These are phyloP conservation scores for Pilasporangium apinafurcum DNA, from an alignment of 352 stramenopile species.

Conservation along the genomic window DNA sequence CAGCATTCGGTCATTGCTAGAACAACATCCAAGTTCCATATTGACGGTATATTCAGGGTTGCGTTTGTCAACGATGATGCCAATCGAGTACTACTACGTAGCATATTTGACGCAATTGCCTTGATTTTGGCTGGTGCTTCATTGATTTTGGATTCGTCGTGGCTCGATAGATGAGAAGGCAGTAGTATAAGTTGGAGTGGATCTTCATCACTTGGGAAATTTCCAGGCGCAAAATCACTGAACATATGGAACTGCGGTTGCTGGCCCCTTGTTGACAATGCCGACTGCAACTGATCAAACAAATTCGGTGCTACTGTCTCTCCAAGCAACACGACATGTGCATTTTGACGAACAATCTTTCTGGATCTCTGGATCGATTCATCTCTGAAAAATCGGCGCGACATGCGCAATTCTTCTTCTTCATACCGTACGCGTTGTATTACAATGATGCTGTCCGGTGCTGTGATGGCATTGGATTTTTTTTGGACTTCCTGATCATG, in stretches of 20 bases:
- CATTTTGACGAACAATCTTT: constrained; percentile 4
- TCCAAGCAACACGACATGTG: not conserved
- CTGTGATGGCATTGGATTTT: too few species aligned
- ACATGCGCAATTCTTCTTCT: not conserved
- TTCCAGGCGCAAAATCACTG: not conserved
- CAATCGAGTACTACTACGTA: not conserved
- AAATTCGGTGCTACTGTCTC: not conserved
- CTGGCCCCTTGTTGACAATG: not conserved
- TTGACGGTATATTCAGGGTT: constrained; percentile 17
- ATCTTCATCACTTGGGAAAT: not conserved
- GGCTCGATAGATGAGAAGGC: not conserved
- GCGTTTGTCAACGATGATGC: constrained; percentile 11
- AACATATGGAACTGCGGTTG: not conserved
- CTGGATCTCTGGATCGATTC: not conserved
- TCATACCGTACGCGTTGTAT: too few species aligned
- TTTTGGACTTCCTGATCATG: too few species aligned
- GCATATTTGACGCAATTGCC: not conserved
- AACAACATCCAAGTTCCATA: constrained; percentile 18
- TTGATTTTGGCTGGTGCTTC: not conserved
- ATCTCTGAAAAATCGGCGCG: not conserved
- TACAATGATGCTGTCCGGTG: too few species aligned
- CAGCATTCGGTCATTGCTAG: too few species aligned
- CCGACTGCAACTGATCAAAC: constrained; percentile 1
- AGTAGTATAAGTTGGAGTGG: constrained; percentile 1
- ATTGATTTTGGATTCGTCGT: not conserved